Percentiles rank a stretch among this genome's conserved stretches.
phyloP scores from a whole-genome alignment of 139 green algal genomes.

The Bryopsis sp. region DNA sequence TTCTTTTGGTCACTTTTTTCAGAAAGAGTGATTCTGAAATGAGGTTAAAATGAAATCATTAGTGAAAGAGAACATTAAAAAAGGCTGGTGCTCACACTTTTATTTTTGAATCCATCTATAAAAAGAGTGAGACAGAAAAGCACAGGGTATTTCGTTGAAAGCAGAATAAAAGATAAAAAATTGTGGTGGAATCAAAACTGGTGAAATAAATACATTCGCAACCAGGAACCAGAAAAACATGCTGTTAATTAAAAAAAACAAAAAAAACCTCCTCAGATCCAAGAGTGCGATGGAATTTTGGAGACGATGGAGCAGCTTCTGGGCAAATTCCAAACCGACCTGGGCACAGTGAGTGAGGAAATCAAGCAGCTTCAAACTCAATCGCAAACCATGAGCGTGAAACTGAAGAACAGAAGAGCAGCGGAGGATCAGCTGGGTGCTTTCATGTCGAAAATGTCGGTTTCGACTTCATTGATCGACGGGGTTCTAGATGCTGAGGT shows the following conservation, averaged over 20 bases:
- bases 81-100: background rate
- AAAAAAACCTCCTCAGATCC: slow-evolving; percentile 70
- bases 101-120: slow-evolving; percentile 4
- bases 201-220: too few species aligned
- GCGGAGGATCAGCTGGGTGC: slow-evolving; percentile 55
- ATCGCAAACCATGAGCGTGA: slow-evolving; percentile 68
- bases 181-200: too few species aligned
- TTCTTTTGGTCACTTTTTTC: too few species aligned
- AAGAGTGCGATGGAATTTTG: slow-evolving; percentile 81
- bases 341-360: slow-evolving; percentile 61
- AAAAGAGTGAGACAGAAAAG: too few species aligned
- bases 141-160: too few species aligned
- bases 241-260: too few species aligned
- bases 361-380: slow-evolving; percentile 80
- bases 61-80: too few species aligned
- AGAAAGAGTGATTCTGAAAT: too few species aligned
- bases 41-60: too few species aligned
- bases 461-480: slow-evolving; percentile 75
- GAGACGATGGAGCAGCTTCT: slow-evolving; percentile 81
- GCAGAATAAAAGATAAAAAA: too few species aligned
- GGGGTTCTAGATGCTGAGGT: slow-evolving; percentile 67
- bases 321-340: slow-evolving; percentile 71
- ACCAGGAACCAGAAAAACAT: too few species aligned
- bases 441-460: slow-evolving; percentile 75
- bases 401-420: slow-evolving; percentile 72